These are phyloP conservation scores for Xylaria venustula DNA, from an alignment of 495 filamentous ascomycete species.

Conservation along the genomic window DNA sequence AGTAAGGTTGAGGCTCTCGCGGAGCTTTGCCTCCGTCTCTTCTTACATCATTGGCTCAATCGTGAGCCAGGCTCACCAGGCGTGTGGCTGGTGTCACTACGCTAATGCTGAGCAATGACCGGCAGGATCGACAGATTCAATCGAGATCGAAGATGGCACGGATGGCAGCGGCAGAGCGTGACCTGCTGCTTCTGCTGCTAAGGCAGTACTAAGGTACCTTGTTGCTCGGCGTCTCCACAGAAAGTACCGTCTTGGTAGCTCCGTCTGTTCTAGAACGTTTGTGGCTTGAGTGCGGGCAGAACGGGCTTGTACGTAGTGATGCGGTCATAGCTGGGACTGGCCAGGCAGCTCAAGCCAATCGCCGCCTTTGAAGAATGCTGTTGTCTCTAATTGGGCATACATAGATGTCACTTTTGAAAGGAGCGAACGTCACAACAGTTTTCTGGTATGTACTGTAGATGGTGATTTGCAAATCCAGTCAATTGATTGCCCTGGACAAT, in stretches of 20 bases:
- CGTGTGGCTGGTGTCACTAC: background rate
- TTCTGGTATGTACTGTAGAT: too few relatives aligned
- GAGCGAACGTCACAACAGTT: background rate
- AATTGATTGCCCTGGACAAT: too few relatives aligned
- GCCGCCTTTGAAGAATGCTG: background rate
- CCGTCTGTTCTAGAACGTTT: constrained; percentile 2
- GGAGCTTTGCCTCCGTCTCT: constrained; percentile 5
- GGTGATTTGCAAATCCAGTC: background rate
- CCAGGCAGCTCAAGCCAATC: background rate
- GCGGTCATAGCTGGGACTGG: background rate
- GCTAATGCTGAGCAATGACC: too few relatives aligned
- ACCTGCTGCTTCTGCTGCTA: background rate
- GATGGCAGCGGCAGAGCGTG: background rate
- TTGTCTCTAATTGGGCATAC: background rate
- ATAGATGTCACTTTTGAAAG: too few relatives aligned
- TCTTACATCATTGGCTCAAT: background rate
- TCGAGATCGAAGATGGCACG: background rate
- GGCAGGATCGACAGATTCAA: constrained; percentile 5
- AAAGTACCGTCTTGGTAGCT: too few relatives aligned
- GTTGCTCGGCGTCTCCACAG: too few relatives aligned
- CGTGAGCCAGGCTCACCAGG: background rate
- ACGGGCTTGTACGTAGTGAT: background rate
- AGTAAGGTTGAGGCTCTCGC: constrained; percentile 11
- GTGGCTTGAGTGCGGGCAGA: background rate
- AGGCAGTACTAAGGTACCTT: too few relatives aligned